Evolutionary conservation across 2,329 filamentous ascomycete genomes (phyloP).

Genomic region (Rhytidhysteron rufulum): DNA sequence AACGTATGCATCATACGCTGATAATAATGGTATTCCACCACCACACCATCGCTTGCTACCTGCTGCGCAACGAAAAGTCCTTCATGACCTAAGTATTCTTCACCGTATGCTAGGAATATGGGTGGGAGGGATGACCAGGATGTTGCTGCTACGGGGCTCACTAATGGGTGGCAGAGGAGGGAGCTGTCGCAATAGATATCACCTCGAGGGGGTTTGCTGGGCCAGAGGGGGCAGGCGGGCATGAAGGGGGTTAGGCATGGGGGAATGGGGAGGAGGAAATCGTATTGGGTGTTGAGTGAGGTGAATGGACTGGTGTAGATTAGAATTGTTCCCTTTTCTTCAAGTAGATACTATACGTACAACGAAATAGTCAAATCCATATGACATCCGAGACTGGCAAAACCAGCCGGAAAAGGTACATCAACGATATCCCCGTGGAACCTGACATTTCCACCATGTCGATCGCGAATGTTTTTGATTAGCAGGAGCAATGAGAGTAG

Average conservation of each 20-base stretch:
- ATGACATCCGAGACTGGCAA: constrained; percentile 37
- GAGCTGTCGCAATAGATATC: constrained; percentile 39
- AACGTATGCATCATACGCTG: constrained; percentile 73
- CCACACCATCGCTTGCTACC: constrained; percentile 53
- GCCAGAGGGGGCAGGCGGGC: constrained; percentile 47
- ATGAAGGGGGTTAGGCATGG: constrained; percentile 22
- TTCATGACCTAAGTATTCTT: constrained; percentile 67
- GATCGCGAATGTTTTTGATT: constrained; percentile 55
- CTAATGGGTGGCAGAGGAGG: constrained; percentile 58
- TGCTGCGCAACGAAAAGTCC: constrained; percentile 53
- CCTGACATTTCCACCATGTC: constrained; percentile 40
- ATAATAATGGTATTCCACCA: constrained; percentile 63
- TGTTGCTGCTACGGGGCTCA: constrained; percentile 52
- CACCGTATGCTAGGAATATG: constrained; percentile 61
- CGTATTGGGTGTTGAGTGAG: constrained; percentile 8
- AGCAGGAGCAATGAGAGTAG: constrained; percentile 61
- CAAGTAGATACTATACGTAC: constrained; percentile 57
- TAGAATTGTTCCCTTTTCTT: constrained; percentile 45
- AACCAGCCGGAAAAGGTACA: constrained; percentile 62
- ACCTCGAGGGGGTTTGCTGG: constrained; percentile 35
- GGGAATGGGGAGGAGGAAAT: not conserved
- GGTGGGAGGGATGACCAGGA: constrained; percentile 65
- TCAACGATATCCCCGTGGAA: constrained; percentile 57
- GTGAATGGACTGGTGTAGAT: constrained; percentile 57
- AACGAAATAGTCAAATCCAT: constrained; percentile 65